Evolutionary conservation across 2,329 filamentous ascomycete genomes (phyloP), one percentile per base, ranked within the genome.

Genomic region (Gaeumannomyces tritici): DNA sequence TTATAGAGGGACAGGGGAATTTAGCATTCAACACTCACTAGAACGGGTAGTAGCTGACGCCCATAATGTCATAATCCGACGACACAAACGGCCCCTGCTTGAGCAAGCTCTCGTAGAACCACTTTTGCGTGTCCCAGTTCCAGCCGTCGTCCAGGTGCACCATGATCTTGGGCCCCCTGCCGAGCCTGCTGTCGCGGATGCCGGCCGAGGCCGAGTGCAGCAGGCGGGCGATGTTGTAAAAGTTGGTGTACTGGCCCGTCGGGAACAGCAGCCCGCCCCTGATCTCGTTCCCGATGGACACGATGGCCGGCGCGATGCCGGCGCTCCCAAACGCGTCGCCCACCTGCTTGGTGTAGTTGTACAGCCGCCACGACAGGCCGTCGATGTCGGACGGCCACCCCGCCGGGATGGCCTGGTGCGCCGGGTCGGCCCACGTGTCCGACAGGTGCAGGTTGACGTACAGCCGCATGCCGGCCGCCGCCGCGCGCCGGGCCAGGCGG

Each of bases 101-200:
- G 0, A 88, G 76, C 0, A 87, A 80, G 3, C 75, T 77, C 29
- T 80, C 79, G 74, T 90, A 91, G 66, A 70, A 73, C 64, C 69
- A 73, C 59, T 80, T 86, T 70, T 90, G 87, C 3, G 82, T 81
- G 4, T 73, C 77, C 85, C 83, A 89, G 65, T 88, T 80, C 86
- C 87, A 91, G n/a, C 88, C 88, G 69, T 89, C 88, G 71, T 91
- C 87, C 4, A 90, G 79, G 69, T 91, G 89, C 55, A 91, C 83
- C 85, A 91, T 86, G 28, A 90, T 89, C 70, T 86, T 83, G 1
- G 88, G 86, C 65, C 82, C 79, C 0, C 80, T 77, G 55, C 71
- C 72, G 29, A 89, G 74, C 3, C 73, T 75, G 5, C 84, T 87
- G 68, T 88, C 84, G 68, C 85, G 88, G 68, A 91, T 80, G 2